Base-by-base conservation (phyloP, 2,329 filamentous ascomycete species). In the Kalmusia sp. region DNA sequence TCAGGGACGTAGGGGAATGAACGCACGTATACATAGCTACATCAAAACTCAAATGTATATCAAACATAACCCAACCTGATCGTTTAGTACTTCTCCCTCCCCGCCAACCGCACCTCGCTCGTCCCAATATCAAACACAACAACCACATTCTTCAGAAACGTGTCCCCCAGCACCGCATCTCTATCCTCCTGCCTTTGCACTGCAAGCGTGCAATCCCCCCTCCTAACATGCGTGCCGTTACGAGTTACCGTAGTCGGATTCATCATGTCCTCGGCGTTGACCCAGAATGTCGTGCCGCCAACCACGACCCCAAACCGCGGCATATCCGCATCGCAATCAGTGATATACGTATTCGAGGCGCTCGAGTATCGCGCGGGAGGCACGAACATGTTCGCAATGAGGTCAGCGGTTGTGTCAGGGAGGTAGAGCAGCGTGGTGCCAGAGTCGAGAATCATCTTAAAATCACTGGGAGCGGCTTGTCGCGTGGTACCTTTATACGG, bases 71-170 rank as follows among this genome's bases (percentile, higher is more conserved):
- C n/a, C n/a, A n/a, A n/a, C n/a, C n/a, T n/a, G n/a, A n/a, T n/a
- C n/a, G n/a, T n/a, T n/a, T n/a, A n/a, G n/a, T n/a, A n/a, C n/a
- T 12, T 21, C 44, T 37, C 44, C 44, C 44, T 27, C 24, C 49
- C 64, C 9, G 76, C 74, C 63, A 81, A 75, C 30, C 73, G 69
- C 67, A 80, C 72, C 60, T 74, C 70, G 34, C 68, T 64, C 28
- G 58, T 70, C 11, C 74, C 76, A 43, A 81, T 63, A 68, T 81
- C 79, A 66, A 78, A 80, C 2, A 81, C 77, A 3, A 75, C 69
- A 3, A 82, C 63, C 8, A 81, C 79, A 49, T 77, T 79, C 65
- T 77, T 80, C 59, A 79, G 61, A 54, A 78, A 80, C 5, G 71
- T 60, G 54, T 77, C 76, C 69, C 79, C 79, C 51, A 81, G 51